A percentile compares a stretch with the other conserved stretches of the same genome.
These are phyloP conservation scores for Saturnispora sanitii DNA, from an alignment of 805 yeast species.

Conservation along the genomic window DNA sequence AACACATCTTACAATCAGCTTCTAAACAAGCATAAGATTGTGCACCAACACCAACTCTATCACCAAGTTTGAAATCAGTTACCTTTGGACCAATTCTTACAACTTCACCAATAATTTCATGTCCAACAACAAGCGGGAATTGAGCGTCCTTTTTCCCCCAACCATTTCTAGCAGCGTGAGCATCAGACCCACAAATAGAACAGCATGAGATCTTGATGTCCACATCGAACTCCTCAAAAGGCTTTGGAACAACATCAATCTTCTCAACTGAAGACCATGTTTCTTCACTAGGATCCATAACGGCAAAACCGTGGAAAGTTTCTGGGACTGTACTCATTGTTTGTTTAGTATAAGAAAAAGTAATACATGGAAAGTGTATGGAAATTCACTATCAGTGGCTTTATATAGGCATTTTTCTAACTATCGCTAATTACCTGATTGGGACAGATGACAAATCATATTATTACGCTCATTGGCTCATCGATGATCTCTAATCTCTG, in stretches of 20 bases:
- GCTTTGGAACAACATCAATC: constrained; percentile 28
- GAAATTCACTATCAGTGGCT: not conserved
- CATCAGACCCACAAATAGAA: constrained; percentile 54
- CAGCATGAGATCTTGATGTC: constrained; percentile 35
- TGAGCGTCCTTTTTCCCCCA: constrained; percentile 34
- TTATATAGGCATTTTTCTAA: not conserved
- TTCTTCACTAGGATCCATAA: constrained; percentile 22
- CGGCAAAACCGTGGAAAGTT: constrained; percentile 31
- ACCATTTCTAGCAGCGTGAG: constrained; percentile 38
- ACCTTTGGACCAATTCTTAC: constrained; percentile 51
- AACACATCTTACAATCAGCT: constrained; percentile 48
- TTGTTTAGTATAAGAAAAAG: not conserved
- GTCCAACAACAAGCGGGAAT: constrained; percentile 40
- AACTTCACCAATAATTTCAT: constrained; percentile 56
- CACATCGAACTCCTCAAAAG: constrained; percentile 33
- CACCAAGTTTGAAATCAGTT: constrained; percentile 46
- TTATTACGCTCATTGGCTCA: no score
- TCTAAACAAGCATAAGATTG: constrained; percentile 46
- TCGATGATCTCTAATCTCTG: no score
- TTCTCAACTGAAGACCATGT: constrained; percentile 28
- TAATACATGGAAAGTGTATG: not conserved
- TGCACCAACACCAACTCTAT: constrained; percentile 78
- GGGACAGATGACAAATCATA: no score
- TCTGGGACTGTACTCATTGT: constrained; percentile 24
- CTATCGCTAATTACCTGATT: not conserved